Evolutionary conservation across 2,329 filamentous ascomycete genomes (phyloP), one percentile per base, ranked within the genome.

Genomic region (Stenocarpella maydis): DNA sequence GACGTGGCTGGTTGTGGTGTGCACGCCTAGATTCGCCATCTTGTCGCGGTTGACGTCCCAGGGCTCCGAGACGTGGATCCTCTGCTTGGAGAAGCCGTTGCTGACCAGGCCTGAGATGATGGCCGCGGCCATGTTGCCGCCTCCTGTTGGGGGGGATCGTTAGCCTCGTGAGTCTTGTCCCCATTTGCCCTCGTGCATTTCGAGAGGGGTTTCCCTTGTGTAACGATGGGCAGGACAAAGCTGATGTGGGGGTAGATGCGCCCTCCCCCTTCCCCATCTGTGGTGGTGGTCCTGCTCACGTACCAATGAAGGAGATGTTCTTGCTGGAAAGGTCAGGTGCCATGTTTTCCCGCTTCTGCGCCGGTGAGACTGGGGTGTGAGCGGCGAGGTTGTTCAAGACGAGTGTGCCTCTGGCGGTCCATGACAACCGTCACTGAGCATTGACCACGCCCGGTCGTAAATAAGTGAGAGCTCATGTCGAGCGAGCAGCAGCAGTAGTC

Each of bases 21-120:
- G 78, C 65, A 85, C 84, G 65, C 84, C 84, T 6, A 80, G 74
- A 2, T 78, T 80, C 41, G 77, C 79, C 77, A 85, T 82, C 80
- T 86, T 86, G 65, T 80, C 76, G 68, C 84, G 82, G 80, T 85
- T 86, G 68, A 85, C 84, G 4, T 85, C 83, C 83, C 83, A 86
- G 1, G 84, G 84, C 77, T 86, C 84, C 4, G 84, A 80, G 67
- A 86, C 84, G 75, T 74, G 78, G 75, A 86, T 82, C 66, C 78
- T 74, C 31, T 65, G 41, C 75, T 81, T 80, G 73, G 79, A 69
- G 74, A 82, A 81, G 75, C 79, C 79, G 73, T 83, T 82, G 69
- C 77, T 77, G 34, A 83, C 75, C 26, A 86, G 81, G 63, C 84
- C 84, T 24, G 82, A 81, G 72, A 86, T 85, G 73, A 86, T 86